phyloP scores from a whole-genome alignment of 1,139 yeast genomes.

The Geotrichum citri-aurantii region DNA sequence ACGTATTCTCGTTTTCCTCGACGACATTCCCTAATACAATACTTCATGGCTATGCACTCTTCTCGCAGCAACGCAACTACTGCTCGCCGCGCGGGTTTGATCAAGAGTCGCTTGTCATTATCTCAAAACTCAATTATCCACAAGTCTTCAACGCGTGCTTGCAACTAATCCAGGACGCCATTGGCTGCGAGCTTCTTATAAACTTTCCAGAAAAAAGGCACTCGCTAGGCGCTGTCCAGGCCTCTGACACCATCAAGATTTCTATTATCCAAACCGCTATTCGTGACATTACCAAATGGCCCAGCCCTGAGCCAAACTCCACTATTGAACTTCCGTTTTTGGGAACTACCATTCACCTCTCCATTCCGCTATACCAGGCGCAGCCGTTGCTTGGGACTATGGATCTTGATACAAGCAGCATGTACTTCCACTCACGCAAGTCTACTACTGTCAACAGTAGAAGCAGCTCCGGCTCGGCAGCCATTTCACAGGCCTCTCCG shows the following conservation, averaged over 20 bases:
- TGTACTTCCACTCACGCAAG: constrained; percentile 11
- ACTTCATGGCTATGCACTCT: constrained; percentile 27
- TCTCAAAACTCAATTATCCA: constrained; percentile 26
- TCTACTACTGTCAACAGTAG: constrained; percentile 15
- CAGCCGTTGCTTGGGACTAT: constrained; percentile 18
- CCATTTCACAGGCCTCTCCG: constrained; percentile 2
- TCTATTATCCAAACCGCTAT: constrained; percentile 29
- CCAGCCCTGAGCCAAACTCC: constrained; percentile 22
- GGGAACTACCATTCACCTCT: constrained; percentile 22
- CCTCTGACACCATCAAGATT: neutral
- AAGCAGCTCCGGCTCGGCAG: constrained; percentile 14
- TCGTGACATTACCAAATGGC: constrained; percentile 29
- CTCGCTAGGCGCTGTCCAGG: neutral
- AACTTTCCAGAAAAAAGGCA: neutral
- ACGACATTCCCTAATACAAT: constrained; percentile 9
- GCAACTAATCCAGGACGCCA: constrained; percentile 6
- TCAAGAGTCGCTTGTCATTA: constrained; percentile 30
- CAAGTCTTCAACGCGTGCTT: constrained; percentile 26
- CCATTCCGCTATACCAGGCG: constrained; percentile 19
- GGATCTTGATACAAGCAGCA: constrained; percentile 12
- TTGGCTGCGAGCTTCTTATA: neutral
- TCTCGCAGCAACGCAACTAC: constrained; percentile 24
- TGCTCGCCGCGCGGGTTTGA: constrained; percentile 26
- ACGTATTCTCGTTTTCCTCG: constrained; percentile 23
- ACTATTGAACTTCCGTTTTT: constrained; percentile 26